These are phyloP conservation scores for Neofusicoccum ribis DNA, from an alignment of 2,329 filamentous ascomycete genomes.

Conservation along the genomic window DNA sequence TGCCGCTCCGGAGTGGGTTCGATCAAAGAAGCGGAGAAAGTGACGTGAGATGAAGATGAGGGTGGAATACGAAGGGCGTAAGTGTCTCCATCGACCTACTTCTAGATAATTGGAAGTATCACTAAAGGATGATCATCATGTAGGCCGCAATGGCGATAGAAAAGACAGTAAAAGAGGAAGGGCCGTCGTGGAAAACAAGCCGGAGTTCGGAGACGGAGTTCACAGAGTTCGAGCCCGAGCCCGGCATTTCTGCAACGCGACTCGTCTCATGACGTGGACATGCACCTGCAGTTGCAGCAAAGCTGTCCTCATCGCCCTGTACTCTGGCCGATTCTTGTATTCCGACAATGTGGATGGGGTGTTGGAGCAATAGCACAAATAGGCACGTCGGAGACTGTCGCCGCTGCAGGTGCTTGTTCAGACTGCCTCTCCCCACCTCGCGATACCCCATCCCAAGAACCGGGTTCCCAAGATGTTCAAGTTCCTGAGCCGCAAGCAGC, in stretches of 20 bases:
- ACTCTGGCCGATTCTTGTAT: neutral
- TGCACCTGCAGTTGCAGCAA: neutral
- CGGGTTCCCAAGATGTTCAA: neutral
- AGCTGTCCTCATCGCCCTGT: neutral
- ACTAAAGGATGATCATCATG: too few species aligned
- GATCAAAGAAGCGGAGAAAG: too few species aligned
- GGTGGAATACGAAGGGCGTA: too few species aligned
- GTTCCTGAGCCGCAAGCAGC: slow-evolving; percentile 29
- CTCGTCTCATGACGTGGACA: neutral
- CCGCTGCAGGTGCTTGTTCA: neutral
- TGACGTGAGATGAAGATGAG: too few species aligned
- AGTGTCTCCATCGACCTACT: too few species aligned
- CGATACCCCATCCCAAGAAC: neutral
- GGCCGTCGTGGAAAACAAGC: too few species aligned
- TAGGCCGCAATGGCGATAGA: too few species aligned
- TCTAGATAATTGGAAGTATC: too few species aligned
- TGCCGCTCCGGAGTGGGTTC: too few species aligned
- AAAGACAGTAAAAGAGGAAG: too few species aligned
- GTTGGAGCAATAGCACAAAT: neutral
- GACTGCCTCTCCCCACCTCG: neutral
- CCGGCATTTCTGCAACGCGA: neutral
- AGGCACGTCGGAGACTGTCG: neutral
- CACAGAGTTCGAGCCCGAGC: neutral
- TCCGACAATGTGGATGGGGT: neutral
- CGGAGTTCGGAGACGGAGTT: slow-evolving; percentile 5